Conservation (phyloP, 1,139 yeast species). For the Debaryomyces sp. region DNA sequence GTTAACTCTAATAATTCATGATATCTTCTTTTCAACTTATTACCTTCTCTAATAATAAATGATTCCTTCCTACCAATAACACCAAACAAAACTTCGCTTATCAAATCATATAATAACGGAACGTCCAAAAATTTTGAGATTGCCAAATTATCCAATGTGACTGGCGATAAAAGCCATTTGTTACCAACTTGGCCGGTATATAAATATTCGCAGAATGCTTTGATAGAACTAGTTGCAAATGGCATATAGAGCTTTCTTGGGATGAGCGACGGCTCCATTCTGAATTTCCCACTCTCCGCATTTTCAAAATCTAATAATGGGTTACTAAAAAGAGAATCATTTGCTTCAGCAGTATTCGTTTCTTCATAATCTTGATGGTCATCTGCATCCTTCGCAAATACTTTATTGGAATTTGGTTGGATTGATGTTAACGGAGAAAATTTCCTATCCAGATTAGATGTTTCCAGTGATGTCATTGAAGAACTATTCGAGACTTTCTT, state of each 20-base stretch:
- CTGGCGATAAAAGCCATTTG: constrained; percentile 68
- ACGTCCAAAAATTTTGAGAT: constrained; percentile 66
- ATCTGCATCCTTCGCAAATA: not conserved
- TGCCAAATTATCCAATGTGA: constrained; percentile 63
- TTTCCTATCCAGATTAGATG: constrained; percentile 11
- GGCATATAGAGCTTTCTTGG: constrained; percentile 74
- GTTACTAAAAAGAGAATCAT: constrained; percentile 23
- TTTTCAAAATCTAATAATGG: constrained; percentile 41
- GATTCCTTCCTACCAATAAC: constrained; percentile 68
- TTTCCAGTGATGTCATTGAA: constrained; percentile 13
- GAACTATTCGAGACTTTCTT: constrained; percentile 10
- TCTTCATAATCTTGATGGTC: not conserved
- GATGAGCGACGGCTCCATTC: constrained; percentile 59
- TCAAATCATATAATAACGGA: constrained; percentile 68
- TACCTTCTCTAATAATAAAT: constrained; percentile 46
- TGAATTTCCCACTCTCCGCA: constrained; percentile 34
- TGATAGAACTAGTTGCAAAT: constrained; percentile 59
- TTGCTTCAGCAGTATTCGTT: constrained; percentile 2
- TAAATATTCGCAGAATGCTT: constrained; percentile 69
- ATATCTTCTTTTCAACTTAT: constrained; percentile 34
- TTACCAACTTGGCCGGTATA: constrained; percentile 80
- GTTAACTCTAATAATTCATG: constrained; percentile 28
- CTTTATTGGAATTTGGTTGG: constrained; percentile 11
- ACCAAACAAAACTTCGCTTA: constrained; percentile 68
- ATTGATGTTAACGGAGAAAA: constrained; percentile 18